Base-by-base conservation (phyloP, 306 rosid species). In the Vigna hirtella region DNA sequence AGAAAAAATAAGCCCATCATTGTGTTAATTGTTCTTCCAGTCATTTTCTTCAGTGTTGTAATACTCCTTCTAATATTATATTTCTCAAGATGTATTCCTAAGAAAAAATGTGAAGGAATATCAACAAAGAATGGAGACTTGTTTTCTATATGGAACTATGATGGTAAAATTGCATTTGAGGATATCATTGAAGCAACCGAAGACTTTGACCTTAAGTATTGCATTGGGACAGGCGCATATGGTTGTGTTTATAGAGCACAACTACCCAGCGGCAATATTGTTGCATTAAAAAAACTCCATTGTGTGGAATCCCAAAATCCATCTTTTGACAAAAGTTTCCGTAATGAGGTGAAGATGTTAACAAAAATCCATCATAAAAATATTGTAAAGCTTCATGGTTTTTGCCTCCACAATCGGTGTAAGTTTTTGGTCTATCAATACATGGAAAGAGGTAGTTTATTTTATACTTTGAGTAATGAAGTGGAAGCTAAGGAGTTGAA, bases 211-310 rank as follows among this genome's bases (percentile, higher is more conserved):
- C 2, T 64, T 2, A 76, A 3, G 26, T 14, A 67, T 11, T 74
- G 77, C 9, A 74, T 74, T 22, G 72, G 76, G 28, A 68, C 67
- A 0, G 84, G 77, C 1, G 61, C 16, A 20, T 66, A 77, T 40
- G 81, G 74, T 0, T 52, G 56, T 24, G 66, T 66, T 0, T 77
- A 66, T 11, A 81, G 1, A 75, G 77, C 80, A 12, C 48, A 68
- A 59, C 15, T 81, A 1, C 81, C 80, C 0, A 36, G 49, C 12
- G 77, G 84, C 0, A 59, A 58, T 1, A 20, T 38, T 28, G 66
- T 81, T 48, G 84, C 84, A 15, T n/a, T 81, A 26, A 81, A 81
- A 3, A 81, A 81, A 0, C 84, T 81, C 28, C 77, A 74, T 18
- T 40, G 10, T 24, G 14, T n/a, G 17, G 80, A 77, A 63, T 77